phyloP scores from a whole-genome alignment of 352 stramenopile genomes.

The Pilasporangium apinafurcum region DNA sequence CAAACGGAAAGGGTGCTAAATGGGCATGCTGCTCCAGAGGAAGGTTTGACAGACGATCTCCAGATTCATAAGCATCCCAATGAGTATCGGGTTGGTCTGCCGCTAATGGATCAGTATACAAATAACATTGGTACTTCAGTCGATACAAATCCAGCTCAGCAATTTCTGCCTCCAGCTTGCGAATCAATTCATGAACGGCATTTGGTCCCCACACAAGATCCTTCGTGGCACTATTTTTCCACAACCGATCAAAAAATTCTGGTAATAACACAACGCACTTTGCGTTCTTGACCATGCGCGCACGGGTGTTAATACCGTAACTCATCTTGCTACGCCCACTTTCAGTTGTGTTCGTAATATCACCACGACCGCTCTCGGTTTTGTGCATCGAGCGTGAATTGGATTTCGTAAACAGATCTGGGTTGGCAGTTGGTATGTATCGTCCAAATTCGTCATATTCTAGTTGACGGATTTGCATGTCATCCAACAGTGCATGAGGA shows the following conservation, averaged over 20 bases:
- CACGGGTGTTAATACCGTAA: conserved; percentile 70
- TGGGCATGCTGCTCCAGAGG: conserved; percentile 10
- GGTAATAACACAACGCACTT: conserved; percentile 82
- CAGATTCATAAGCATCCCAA: no score
- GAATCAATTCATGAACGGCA: conserved; percentile 67
- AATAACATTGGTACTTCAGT: conserved; percentile 74
- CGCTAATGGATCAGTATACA: conserved; percentile 74
- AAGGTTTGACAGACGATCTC: conserved; percentile 15
- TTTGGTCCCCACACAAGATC: conserved; percentile 76
- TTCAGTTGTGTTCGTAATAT: conserved; percentile 63
- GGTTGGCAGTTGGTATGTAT: conserved; percentile 44
- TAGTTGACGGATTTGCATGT: conserved; percentile 60
- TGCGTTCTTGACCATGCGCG: conserved; percentile 57
- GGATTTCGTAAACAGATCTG: conserved; percentile 33
- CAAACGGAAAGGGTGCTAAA: conserved; percentile 64
- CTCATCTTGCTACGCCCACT: conserved; percentile 63
- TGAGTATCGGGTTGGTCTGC: no score
- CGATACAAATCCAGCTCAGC: conserved; percentile 69
- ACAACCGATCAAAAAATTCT: conserved; percentile 82
- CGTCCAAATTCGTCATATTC: conserved; percentile 85
- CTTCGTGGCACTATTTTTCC: conserved; percentile 69
- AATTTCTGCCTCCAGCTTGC: conserved; percentile 66
- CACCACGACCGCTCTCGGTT: no score
- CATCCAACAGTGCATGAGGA: conserved; percentile 71
- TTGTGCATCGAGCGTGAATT: no score